Evolutionary conservation across 2,329 filamentous ascomycete species (phyloP).

Genomic region (Ramichloridium luteum): DNA sequence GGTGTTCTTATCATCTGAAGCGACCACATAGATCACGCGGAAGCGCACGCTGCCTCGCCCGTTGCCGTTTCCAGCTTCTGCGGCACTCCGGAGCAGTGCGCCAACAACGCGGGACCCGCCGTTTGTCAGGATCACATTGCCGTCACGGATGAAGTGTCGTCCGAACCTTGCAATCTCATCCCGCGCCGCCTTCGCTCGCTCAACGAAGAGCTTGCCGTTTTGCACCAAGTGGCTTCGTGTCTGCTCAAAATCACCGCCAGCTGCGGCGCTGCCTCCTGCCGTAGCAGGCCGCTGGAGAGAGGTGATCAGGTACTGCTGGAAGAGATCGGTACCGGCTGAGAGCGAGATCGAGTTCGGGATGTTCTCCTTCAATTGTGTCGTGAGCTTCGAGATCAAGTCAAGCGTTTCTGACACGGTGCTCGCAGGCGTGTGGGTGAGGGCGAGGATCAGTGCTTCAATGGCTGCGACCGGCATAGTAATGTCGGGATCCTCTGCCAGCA

Average conservation of each 20-base stretch:
- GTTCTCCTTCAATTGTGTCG: slow-evolving; percentile 60
- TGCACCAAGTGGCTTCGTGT: slow-evolving; percentile 72
- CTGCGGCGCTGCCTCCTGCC: not conserved
- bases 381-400: slow-evolving; percentile 67
- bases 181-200: slow-evolving; percentile 71
- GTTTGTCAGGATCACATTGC: slow-evolving; percentile 74
- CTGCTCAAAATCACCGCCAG: slow-evolving; percentile 55
- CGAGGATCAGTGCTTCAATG: slow-evolving; percentile 79
- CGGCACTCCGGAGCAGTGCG: slow-evolving; percentile 61
- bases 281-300: slow-evolving; percentile 44
- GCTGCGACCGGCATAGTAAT: slow-evolving; percentile 93
- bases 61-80: slow-evolving; percentile 42
- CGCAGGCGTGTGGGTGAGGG: slow-evolving; percentile 66
- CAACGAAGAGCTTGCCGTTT: slow-evolving; percentile 78
- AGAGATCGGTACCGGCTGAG: slow-evolving; percentile 86
- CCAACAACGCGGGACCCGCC: slow-evolving; percentile 78
- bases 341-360: slow-evolving; percentile 84
- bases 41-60: slow-evolving; percentile 54
- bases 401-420: slow-evolving; percentile 91
- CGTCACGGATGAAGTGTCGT: slow-evolving; percentile 64
- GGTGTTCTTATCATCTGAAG: slow-evolving; percentile 27
- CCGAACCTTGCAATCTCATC: slow-evolving; percentile 73
- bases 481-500: slow-evolving; percentile 59
- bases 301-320: slow-evolving; percentile 83
- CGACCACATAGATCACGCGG: slow-evolving; percentile 60